Evolutionary conservation across 2,329 filamentous ascomycete genomes (phyloP).

Genomic region (Aspergillus tubingensis): DNA sequence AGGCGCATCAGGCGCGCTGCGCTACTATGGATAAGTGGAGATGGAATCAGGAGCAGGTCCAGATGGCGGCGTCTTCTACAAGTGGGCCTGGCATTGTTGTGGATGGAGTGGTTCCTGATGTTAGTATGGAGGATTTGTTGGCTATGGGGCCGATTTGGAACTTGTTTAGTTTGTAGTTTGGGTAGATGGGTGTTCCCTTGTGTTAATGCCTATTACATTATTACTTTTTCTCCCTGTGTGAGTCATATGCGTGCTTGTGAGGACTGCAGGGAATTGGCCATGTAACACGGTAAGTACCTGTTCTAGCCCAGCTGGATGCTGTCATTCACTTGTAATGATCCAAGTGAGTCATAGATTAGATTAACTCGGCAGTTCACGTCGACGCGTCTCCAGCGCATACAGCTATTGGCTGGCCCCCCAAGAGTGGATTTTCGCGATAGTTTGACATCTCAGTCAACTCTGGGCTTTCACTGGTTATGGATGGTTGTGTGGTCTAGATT

Average conservation of each 20-base stretch:
- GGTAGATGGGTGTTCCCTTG: not conserved
- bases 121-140: conserved; percentile 1
- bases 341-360: not conserved
- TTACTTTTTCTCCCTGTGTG: no score
- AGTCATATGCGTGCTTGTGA: no score
- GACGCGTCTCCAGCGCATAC: not conserved
- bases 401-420: not conserved
- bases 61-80: not conserved
- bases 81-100: not conserved
- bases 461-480: not conserved
- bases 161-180: not conserved
- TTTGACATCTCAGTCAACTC: not conserved
- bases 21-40: not conserved
- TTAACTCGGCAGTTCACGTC: not conserved
- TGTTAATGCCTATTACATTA: no score
- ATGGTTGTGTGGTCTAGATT: not conserved
- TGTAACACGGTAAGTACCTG: not conserved
- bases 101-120: not conserved
- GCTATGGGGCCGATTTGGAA: conserved; percentile 3
- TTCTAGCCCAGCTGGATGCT: not conserved
- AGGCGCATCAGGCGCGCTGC: not conserved
- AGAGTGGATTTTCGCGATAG: conserved; percentile 1
- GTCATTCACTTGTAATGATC: not conserved
- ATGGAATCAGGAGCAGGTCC: not conserved
- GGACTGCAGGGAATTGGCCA: no score